These are phyloP conservation scores for Komagataella pastoris DNA, from an alignment of 805 yeast genomes.

Conservation along the genomic window DNA sequence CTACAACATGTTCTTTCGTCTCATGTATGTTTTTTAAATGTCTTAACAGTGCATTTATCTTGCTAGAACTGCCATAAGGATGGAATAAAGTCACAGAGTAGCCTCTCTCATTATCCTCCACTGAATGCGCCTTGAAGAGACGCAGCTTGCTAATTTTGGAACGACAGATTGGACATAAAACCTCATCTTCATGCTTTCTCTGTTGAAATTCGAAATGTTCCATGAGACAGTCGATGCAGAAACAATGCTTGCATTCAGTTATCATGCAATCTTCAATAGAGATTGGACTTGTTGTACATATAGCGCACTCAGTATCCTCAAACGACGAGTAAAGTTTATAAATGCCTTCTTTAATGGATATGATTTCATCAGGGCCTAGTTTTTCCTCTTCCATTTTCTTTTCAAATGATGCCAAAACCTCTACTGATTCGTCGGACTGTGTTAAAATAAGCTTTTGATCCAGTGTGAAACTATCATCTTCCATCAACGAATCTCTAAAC, in stretches of 20 bases:
- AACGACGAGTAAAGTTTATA: constrained; percentile 19
- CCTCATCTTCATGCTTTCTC: constrained; percentile 17
- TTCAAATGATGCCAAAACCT: constrained; percentile 12
- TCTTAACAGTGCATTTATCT: constrained; percentile 51
- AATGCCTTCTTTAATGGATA: constrained; percentile 14
- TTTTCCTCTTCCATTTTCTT: constrained; percentile 11
- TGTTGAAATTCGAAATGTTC: constrained; percentile 66
- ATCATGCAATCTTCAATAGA: constrained; percentile 33
- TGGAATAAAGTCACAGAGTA: constrained; percentile 26
- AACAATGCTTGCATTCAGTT: constrained; percentile 71
- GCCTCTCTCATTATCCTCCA: constrained; percentile 3
- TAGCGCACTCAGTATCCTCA: constrained; percentile 60
- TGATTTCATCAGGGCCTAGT: constrained; percentile 12
- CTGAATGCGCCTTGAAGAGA: constrained; percentile 25
- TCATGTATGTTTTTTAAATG: constrained; percentile 42
- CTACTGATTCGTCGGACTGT: constrained; percentile 1
- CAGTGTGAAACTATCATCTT: constrained; percentile 30
- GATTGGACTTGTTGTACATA: constrained; percentile 65
- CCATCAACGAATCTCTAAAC: constrained; percentile 23
- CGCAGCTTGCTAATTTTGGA: constrained; percentile 32
- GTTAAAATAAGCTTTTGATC: constrained; percentile 1
- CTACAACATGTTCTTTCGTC: constrained; percentile 64
- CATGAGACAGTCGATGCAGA: constrained; percentile 58
- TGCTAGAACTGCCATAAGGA: constrained; percentile 52
- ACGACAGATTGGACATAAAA: constrained; percentile 73